Percentiles rank a stretch among this genome's conserved stretches.
Evolutionary conservation across 768 basidiomycete species (phyloP).

Genomic region (Boletus patriciae): DNA sequence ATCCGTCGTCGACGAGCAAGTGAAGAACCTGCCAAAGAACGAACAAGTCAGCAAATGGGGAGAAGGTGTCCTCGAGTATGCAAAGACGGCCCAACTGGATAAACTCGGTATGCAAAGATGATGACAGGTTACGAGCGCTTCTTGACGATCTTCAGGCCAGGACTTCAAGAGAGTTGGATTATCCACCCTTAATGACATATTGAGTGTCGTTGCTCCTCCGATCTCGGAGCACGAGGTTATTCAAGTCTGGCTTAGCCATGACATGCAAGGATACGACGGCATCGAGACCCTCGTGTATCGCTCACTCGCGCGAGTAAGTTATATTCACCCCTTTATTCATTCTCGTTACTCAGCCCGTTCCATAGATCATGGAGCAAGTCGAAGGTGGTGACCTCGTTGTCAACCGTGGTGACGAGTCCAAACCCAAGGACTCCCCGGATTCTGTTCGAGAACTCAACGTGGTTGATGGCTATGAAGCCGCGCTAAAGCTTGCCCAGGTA

Average conservation of each 20-base stretch:
- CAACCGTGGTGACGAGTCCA: constrained; percentile 76
- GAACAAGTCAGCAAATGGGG: constrained; percentile 89
- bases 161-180: constrained; percentile 88
- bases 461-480: constrained; percentile 83
- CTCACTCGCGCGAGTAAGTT: constrained; percentile 71
- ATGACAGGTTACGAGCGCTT: not conserved
- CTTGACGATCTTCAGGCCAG: constrained; percentile 54
- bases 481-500: constrained; percentile 83
- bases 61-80: constrained; percentile 82
- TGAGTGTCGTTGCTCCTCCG: constrained; percentile 96
- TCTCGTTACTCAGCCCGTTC: constrained; percentile 3
- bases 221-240: constrained; percentile 99
- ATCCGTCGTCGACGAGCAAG: constrained; percentile 89
- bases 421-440: constrained; percentile 55
- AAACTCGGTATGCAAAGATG: constrained; percentile 68
- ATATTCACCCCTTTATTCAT: not conserved
- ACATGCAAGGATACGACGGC: constrained; percentile 96
- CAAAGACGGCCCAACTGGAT: constrained; percentile 86
- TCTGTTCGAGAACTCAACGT: constrained; percentile 69
- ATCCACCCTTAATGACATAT: constrained; percentile 85
- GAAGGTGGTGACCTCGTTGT: constrained; percentile 90
- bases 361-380: constrained; percentile 89
- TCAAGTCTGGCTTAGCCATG: constrained; percentile 92
- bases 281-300: constrained; percentile 93
- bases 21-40: constrained; percentile 81